A percentile compares a stretch with the other conserved stretches of the same genome.
phyloP scores from a whole-genome alignment of 2,329 filamentous ascomycete genomes.

The Diplodia mutila region DNA sequence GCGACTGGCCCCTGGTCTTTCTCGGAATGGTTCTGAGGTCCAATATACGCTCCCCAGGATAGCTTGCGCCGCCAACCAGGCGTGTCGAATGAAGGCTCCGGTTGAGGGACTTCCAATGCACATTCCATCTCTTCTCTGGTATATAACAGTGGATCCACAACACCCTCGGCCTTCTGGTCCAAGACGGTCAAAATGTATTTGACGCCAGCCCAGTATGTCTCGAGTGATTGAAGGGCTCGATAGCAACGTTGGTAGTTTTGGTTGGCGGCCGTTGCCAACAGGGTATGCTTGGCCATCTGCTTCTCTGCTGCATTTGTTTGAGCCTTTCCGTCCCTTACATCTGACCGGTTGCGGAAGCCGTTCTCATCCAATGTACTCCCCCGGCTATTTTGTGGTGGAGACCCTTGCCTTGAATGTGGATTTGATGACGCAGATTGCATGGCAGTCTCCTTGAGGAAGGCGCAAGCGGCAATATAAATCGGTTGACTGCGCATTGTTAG shows the following conservation, averaged over 20 bases:
- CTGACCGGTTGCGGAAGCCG: neutral
- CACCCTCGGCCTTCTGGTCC: constrained; percentile 85
- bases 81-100: constrained; percentile 54
- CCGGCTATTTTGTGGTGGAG: constrained; percentile 43
- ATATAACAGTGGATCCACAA: constrained; percentile 72
- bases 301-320: constrained; percentile 39
- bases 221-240: constrained; percentile 78
- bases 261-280: constrained; percentile 79
- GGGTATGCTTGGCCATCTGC: constrained; percentile 66
- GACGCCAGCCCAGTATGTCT: constrained; percentile 83
- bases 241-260: constrained; percentile 89
- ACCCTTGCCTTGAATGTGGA: constrained; percentile 63
- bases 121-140: constrained; percentile 77
- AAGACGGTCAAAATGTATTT: constrained; percentile 85
- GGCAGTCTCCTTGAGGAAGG: constrained; percentile 82
- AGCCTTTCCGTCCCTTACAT: constrained; percentile 17
- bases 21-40: constrained; percentile 17
- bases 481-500: constrained; percentile 64
- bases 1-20: constrained; percentile 36
- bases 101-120: constrained; percentile 60
- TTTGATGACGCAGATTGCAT: constrained; percentile 68
- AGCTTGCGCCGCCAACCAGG: constrained; percentile 56
- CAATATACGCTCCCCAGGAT: constrained; percentile 47
- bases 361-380: neutral
- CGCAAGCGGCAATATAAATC: constrained; percentile 88